Percentiles rank a stretch among this genome's conserved stretches.
Evolutionary conservation across 768 basidiomycete species (phyloP).

Genomic region (Gautieria morchelliformis): DNA sequence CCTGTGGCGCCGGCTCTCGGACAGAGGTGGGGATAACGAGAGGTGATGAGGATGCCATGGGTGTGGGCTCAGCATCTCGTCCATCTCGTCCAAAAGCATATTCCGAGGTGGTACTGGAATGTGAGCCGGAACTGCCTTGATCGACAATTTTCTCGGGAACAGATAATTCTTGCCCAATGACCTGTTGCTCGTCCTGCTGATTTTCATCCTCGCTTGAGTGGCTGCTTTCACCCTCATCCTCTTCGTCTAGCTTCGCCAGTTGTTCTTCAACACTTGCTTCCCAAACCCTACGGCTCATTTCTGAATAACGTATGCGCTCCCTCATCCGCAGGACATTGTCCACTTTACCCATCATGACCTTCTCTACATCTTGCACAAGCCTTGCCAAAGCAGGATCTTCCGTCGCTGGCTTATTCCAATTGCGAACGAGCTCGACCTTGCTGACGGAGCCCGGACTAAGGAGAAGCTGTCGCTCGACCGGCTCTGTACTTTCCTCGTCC

Average conservation of each 20-base stretch:
- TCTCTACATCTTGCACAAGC: constrained; percentile 79
- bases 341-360: constrained; percentile 86
- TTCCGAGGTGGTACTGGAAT: constrained; percentile 56
- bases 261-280: constrained; percentile 74
- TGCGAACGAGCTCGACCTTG: constrained; percentile 72
- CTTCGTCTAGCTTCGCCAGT: constrained; percentile 47
- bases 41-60: constrained; percentile 49
- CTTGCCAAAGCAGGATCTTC: constrained; percentile 80
- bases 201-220: constrained; percentile 27
- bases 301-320: constrained; percentile 93
- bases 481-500: constrained; percentile 86
- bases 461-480: constrained; percentile 85
- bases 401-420: constrained; percentile 78
- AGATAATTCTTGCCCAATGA: constrained; percentile 12
- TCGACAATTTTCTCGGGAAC: constrained; percentile 10
- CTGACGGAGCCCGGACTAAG: constrained; percentile 85
- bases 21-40: not conserved
- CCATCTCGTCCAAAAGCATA: constrained; percentile 44
- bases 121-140: constrained; percentile 34
- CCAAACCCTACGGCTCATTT: constrained; percentile 97
- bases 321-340: constrained; percentile 94
- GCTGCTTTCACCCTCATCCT: constrained; percentile 39
- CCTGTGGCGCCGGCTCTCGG: constrained; percentile 4
- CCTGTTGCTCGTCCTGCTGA: constrained; percentile 12
- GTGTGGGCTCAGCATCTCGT: constrained; percentile 52